Evolutionary conservation across 306 rosid species (phyloP).

Genomic region (Coriaria nepalensis): DNA sequence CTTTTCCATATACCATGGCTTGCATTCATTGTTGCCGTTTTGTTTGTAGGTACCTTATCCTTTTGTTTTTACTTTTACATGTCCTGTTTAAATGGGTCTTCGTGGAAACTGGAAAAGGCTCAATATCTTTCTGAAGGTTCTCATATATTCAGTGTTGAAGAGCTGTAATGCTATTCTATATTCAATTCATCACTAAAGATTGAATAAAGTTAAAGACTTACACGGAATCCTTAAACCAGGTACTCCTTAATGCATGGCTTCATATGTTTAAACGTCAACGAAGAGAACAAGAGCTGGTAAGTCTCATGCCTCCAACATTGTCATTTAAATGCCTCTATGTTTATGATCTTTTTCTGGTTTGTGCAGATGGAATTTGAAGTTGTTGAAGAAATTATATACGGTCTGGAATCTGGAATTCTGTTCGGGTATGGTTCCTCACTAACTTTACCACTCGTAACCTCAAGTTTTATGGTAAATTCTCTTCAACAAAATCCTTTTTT

Average conservation of each 20-base stretch:
- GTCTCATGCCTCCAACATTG: neutral
- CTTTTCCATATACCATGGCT: conserved; percentile 77
- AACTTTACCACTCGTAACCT: neutral
- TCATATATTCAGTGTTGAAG: neutral
- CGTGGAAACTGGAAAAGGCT: no score
- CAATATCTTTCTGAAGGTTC: no score
- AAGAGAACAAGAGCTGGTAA: conserved; percentile 89
- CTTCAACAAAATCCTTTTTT: neutral
- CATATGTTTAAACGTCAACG: conserved; percentile 66
- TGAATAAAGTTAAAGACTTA: no score
- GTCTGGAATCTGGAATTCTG: conserved; percentile 94
- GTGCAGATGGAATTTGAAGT: conserved; percentile 86
- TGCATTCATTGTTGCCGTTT: conserved; percentile 60
- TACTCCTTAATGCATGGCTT: conserved; percentile 83
- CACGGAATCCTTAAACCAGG: conserved; percentile 25
- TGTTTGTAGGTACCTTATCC: conserved; percentile 95
- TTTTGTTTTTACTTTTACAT: neutral
- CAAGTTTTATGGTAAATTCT: neutral
- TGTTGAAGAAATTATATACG: conserved; percentile 84
- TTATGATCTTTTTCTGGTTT: conserved; percentile 15
- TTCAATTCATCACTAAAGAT: neutral
- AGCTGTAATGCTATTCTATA: conserved; percentile 4
- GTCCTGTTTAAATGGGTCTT: no score
- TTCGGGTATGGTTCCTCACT: conserved; percentile 51
- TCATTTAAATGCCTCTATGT: neutral